Conservation (phyloP, 2,329 filamentous ascomycete genomes). For the Clarireedia homoeocarpa region DNA sequence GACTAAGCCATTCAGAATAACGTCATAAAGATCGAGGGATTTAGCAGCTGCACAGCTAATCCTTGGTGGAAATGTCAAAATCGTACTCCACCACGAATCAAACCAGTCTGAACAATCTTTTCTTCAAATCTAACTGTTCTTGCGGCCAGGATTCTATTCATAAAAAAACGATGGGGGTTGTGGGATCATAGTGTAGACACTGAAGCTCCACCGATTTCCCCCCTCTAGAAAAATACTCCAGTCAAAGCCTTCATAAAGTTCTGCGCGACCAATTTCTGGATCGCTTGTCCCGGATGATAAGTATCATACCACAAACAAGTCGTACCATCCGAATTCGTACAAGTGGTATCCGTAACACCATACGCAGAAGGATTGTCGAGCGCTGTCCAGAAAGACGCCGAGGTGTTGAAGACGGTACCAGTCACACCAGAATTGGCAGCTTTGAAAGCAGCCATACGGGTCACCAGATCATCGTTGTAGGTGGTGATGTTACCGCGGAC, state of each 20-base stretch:
- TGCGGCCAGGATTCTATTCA: too few species aligned
- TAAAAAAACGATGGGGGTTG: too few species aligned
- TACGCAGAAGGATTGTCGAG: neutral
- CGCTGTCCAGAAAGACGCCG: neutral
- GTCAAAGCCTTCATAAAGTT: constrained; percentile 1
- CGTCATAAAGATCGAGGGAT: too few species aligned
- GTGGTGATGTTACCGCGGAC: neutral
- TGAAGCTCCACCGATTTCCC: neutral
- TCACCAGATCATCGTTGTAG: neutral
- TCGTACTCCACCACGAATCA: too few species aligned
- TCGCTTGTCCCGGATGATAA: constrained; percentile 4
- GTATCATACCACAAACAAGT: constrained; percentile 6
- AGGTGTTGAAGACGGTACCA: neutral
- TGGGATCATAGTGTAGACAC: too few species aligned
- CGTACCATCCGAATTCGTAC: neutral
- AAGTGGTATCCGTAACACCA: neutral
- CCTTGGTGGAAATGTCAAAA: too few species aligned
- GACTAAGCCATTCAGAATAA: too few species aligned
- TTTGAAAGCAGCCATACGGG: neutral
- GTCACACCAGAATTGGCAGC: neutral
- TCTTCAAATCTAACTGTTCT: too few species aligned
- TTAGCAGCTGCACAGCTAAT: too few species aligned
- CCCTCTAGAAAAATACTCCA: neutral
- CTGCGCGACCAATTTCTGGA: constrained; percentile 1
- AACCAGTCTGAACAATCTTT: too few species aligned